phyloP scores from a whole-genome alignment of 768 basidiomycete genomes.

The Nidula microcarpa region DNA sequence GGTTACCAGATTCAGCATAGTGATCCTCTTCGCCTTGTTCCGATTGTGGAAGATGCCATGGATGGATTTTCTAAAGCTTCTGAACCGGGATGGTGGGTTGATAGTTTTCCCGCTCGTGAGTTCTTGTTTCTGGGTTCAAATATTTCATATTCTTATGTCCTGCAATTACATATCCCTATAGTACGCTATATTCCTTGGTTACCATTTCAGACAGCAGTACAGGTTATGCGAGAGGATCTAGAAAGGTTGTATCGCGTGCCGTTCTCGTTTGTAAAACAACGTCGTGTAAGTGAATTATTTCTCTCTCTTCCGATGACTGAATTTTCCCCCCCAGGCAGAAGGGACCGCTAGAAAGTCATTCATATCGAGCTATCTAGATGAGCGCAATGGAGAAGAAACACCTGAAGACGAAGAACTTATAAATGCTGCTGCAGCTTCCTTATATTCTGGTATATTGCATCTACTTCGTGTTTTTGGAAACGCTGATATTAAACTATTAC shows the following conservation, averaged over 20 bases:
- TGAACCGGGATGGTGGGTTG: slow-evolving; percentile 28
- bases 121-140: slow-evolving; percentile 3
- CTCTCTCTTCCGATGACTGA: neutral
- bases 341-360: slow-evolving; percentile 14
- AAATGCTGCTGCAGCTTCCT: slow-evolving; percentile 23
- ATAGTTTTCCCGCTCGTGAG: slow-evolving; percentile 21
- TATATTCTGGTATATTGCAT: slow-evolving; percentile 17
- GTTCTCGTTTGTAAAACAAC: slow-evolving; percentile 19
- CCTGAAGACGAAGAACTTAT: slow-evolving; percentile 20
- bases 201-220: slow-evolving; percentile 22
- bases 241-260: slow-evolving; percentile 24
- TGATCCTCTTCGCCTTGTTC: slow-evolving; percentile 17
- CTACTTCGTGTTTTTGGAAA: neutral
- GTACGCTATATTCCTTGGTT: slow-evolving; percentile 29
- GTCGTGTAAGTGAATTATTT: slow-evolving; percentile 3
- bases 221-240: slow-evolving; percentile 16
- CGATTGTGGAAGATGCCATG: slow-evolving; percentile 30
- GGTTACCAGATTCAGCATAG: slow-evolving; percentile 15
- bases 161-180: slow-evolving; percentile 4
- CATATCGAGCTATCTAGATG: slow-evolving; percentile 15
- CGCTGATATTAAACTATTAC: neutral
- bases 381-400: slow-evolving; percentile 10
- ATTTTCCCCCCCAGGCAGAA: slow-evolving; percentile 7
- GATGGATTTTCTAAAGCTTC: slow-evolving; percentile 25
- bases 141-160: neutral